These are phyloP conservation scores for Lepiota brunneoincarnata DNA, from an alignment of 768 basidiomycete genomes.

Conservation along the genomic window DNA sequence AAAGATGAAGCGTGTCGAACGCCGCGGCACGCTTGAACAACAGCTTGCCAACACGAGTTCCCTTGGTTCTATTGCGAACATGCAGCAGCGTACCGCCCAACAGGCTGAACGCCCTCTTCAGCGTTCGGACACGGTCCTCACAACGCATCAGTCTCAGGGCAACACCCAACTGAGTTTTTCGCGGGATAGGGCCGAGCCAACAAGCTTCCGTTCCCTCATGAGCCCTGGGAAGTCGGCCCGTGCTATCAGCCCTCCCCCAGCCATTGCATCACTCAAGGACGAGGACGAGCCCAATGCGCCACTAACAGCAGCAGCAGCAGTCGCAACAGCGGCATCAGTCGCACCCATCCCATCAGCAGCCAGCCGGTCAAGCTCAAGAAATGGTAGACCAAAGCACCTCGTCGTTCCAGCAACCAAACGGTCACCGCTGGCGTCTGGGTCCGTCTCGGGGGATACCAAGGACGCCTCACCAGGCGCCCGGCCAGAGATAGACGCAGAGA, in stretches of 20 bases:
- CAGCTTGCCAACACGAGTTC: constrained; percentile 22
- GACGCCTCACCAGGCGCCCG: constrained; percentile 24
- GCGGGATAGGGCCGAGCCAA: not conserved
- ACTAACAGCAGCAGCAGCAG: not conserved
- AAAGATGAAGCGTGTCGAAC: constrained; percentile 83
- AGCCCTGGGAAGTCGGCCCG: constrained; percentile 4
- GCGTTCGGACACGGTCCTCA: constrained; percentile 13
- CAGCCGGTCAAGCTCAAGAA: constrained; percentile 5
- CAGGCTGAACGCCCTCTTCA: not conserved
- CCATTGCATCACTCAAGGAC: constrained; percentile 8
- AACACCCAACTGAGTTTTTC: constrained; percentile 10
- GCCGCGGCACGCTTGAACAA: constrained; percentile 61
- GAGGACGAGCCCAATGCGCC: not conserved
- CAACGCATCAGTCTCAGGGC: constrained; percentile 8
- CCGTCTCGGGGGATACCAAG: constrained; percentile 17
- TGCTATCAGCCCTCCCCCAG: constrained; percentile 9
- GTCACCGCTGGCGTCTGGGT: constrained; percentile 6
- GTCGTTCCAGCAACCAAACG: not conserved
- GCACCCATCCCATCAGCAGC: too few species aligned
- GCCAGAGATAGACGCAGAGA: constrained; percentile 20
- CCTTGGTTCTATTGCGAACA: not conserved
- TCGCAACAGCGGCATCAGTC: not conserved
- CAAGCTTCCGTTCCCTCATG: not conserved
- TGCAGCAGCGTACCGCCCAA: not conserved
- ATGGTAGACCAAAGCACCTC: constrained; percentile 1